These are phyloP conservation scores for Holtermanniella nyarrowii DNA, from an alignment of 768 basidiomycete species.

Conservation along the genomic window DNA sequence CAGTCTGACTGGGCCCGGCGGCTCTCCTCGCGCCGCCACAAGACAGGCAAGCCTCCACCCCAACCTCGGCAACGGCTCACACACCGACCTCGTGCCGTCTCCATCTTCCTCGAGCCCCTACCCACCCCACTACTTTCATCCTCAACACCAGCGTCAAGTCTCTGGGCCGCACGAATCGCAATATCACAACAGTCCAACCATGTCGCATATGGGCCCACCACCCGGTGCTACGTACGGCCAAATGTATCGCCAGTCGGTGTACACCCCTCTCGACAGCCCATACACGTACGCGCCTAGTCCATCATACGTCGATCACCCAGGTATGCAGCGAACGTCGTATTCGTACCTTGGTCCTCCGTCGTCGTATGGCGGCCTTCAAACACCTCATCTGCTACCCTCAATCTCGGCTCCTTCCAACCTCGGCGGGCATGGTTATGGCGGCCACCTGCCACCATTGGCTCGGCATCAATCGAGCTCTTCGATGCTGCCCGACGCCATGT, in stretches of 20 bases:
- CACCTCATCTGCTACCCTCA: constrained; percentile 16
- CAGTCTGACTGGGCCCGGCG: neutral
- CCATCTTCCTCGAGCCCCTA: too few relatives aligned
- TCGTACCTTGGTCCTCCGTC: neutral
- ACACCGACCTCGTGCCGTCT: too few relatives aligned
- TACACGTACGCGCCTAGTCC: neutral
- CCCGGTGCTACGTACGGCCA: neutral
- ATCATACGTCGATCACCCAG: neutral
- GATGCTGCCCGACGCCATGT: neutral
- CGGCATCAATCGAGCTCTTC: constrained; percentile 18
- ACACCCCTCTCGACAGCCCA: neutral
- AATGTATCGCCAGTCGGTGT: neutral
- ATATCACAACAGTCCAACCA: neutral
- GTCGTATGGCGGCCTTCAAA: constrained; percentile 2
- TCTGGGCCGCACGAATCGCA: neutral
- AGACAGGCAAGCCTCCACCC: neutral
- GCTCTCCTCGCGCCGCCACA: neutral
- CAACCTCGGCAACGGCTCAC: neutral
- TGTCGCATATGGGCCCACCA: neutral
- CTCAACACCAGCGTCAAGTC: neutral
- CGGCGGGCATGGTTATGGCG: constrained; percentile 6
- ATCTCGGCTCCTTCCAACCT: constrained; percentile 12
- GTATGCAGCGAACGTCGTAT: neutral
- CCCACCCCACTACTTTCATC: neutral
- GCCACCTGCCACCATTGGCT: constrained; percentile 10